Conservation (phyloP, 352 stramenopile genomes). For the Lagenidium sp. region DNA sequence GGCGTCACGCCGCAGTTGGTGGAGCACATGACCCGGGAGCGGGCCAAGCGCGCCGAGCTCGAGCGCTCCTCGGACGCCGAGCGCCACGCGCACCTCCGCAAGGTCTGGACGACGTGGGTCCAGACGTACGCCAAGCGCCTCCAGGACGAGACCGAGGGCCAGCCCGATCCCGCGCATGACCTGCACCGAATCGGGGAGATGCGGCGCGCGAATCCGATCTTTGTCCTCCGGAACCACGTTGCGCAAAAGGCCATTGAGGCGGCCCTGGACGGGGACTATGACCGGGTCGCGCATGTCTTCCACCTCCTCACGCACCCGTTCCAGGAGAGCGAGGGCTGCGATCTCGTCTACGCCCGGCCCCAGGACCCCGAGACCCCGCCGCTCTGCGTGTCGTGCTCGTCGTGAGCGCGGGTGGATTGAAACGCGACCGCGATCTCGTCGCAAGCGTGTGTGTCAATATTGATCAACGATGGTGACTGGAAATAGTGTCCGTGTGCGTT, state of each 20-base stretch:
- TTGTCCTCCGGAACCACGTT: constrained; percentile 86
- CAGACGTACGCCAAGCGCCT: constrained; percentile 37
- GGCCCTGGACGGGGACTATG: constrained; percentile 58
- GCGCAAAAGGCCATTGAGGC: constrained; percentile 82
- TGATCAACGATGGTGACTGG: no score
- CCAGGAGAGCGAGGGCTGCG: constrained; percentile 26
- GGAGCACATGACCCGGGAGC: constrained; percentile 40
- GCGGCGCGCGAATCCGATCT: constrained; percentile 67
- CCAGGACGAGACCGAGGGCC: constrained; percentile 27
- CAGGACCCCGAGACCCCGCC: constrained; percentile 32
- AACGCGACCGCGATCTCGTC: not conserved
- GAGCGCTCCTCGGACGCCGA: constrained; percentile 34
- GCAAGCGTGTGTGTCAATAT: not conserved
- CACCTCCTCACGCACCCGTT: constrained; percentile 66
- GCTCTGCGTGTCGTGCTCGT: constrained; percentile 82
- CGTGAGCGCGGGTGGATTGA: no score
- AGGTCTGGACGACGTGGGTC: constrained; percentile 51
- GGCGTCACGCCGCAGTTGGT: constrained; percentile 59
- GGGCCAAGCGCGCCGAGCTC: constrained; percentile 31
- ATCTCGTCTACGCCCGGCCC: constrained; percentile 43
- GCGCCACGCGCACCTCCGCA: constrained; percentile 28
- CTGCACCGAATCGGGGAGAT: constrained; percentile 36
- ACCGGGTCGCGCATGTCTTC: constrained; percentile 57
- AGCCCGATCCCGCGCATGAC: constrained; percentile 19
- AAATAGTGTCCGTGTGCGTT: no score